These are phyloP conservation scores for Cornus florida DNA, from an alignment of 148 eudicot genomes.

Conservation along the genomic window DNA sequence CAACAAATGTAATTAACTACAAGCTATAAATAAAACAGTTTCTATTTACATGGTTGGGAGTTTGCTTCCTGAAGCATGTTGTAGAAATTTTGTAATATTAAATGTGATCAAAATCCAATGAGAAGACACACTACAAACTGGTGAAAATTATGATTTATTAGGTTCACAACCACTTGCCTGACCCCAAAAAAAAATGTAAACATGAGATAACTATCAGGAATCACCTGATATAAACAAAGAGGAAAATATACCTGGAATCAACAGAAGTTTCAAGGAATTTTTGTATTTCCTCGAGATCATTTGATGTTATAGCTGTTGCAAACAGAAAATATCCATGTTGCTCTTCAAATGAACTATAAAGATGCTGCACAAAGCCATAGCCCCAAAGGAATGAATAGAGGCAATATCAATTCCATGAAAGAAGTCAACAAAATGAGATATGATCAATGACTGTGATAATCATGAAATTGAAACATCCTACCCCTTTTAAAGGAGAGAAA, in stretches of 20 bases:
- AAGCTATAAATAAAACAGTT: background rate
- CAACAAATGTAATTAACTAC: background rate
- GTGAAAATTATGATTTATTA: background rate
- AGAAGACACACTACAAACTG: background rate
- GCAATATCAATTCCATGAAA: background rate
- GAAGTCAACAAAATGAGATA: background rate
- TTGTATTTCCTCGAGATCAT: slow-evolving; percentile 91
- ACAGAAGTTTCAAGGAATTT: slow-evolving; percentile 91
- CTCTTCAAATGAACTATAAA: slow-evolving; percentile 79
- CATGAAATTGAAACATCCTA: background rate
- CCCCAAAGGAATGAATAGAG: background rate
- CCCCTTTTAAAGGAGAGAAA: too few relatives aligned
- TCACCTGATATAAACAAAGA: background rate
- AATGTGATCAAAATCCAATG: slow-evolving; percentile 1
- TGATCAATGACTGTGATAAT: background rate
- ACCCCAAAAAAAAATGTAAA: background rate
- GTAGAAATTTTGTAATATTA: background rate
- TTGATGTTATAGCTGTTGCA: slow-evolving; percentile 79
- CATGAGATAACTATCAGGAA: slow-evolving; percentile 11
- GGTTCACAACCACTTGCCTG: background rate
- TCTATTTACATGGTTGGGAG: background rate
- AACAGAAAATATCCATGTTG: slow-evolving; percentile 76
- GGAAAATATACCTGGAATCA: slow-evolving; percentile 48
- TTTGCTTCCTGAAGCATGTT: background rate
- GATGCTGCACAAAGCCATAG: slow-evolving; percentile 55